Conservation (phyloP, 2,329 filamentous ascomycete genomes). For the Phaeomoniella chlamydospora region DNA sequence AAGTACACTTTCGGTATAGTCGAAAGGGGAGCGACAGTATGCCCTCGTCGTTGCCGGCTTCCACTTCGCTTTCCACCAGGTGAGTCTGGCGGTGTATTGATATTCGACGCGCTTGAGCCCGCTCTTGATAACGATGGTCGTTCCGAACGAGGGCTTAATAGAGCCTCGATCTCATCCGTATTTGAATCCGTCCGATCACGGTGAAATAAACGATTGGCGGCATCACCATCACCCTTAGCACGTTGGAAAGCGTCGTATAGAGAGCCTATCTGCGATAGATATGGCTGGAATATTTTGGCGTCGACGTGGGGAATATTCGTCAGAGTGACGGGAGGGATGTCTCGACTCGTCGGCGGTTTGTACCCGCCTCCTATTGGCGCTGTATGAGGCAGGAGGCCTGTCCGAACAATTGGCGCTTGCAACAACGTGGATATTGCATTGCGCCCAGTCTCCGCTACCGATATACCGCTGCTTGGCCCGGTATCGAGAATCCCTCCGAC, state of each 20-base stretch:
- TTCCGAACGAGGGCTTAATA: slow-evolving; percentile 29
- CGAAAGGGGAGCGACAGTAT: slow-evolving; percentile 71
- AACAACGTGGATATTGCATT: slow-evolving; percentile 95
- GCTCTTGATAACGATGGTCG: slow-evolving; percentile 19
- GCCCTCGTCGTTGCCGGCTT: slow-evolving; percentile 40
- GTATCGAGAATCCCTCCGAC: slow-evolving; percentile 73
- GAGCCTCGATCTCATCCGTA: slow-evolving; percentile 33
- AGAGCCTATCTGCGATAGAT: slow-evolving; percentile 70
- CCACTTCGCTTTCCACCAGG: slow-evolving; percentile 35
- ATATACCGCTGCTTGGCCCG: slow-evolving; percentile 39
- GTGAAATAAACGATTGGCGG: slow-evolving; percentile 29
- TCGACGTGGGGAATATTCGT: slow-evolving; percentile 80
- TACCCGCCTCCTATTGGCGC: slow-evolving; percentile 54
- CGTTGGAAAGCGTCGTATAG: slow-evolving; percentile 82
- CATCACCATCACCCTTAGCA: slow-evolving; percentile 59
- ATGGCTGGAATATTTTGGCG: slow-evolving; percentile 63
- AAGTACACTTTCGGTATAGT: slow-evolving; percentile 92
- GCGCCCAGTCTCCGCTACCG: slow-evolving; percentile 60
- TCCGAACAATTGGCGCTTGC: slow-evolving; percentile 77
- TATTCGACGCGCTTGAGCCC: slow-evolving; percentile 26
- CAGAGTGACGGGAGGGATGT: slow-evolving; percentile 85
- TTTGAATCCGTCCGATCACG: slow-evolving; percentile 22
- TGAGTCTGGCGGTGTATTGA: slow-evolving; percentile 30
- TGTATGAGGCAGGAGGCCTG: slow-evolving; percentile 69
- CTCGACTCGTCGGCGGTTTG: slow-evolving; percentile 68